Percentiles rank a stretch among this genome's conserved stretches.
Conservation (phyloP, 257 asterid genomes). For the Striga asiatica region DNA sequence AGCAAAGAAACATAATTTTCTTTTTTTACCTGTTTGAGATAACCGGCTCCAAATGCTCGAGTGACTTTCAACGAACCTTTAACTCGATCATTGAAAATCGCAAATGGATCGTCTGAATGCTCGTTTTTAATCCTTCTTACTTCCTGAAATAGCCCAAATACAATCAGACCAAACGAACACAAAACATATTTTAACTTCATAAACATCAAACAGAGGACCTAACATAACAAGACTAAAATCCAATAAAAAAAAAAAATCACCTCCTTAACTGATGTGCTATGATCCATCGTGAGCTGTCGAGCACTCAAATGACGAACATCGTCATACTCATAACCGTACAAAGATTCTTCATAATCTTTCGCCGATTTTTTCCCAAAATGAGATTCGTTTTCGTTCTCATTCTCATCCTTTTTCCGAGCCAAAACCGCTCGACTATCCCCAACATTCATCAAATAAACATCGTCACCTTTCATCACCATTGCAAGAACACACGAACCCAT, state of each 20-base stretch:
- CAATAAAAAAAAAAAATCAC: constrained; percentile 21
- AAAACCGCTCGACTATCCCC: constrained; percentile 91
- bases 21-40: constrained; percentile 79
- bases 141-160: too few relatives aligned
- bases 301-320: constrained; percentile 38
- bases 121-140: constrained; percentile 56
- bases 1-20: neutral
- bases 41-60: constrained; percentile 97
- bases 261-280: constrained; percentile 71
- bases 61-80: constrained; percentile 90
- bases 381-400: constrained; percentile 27
- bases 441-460: constrained; percentile 81
- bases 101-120: constrained; percentile 66
- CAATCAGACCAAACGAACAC: neutral
- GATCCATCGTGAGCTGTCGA: constrained; percentile 82
- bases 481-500: constrained; percentile 96
- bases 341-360: constrained; percentile 38
- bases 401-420: constrained; percentile 42
- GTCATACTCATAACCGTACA: constrained; percentile 54
- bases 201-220: constrained; percentile 14
- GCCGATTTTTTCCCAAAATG: constrained; percentile 14
- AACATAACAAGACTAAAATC: neutral
- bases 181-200: neutral
- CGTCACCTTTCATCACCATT: constrained; percentile 90
- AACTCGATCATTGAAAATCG: constrained; percentile 62